A percentile compares a stretch with the other conserved stretches of the same genome.
phyloP scores from a whole-genome alignment of 768 basidiomycete genomes.

The Lactifluus echinatus region DNA sequence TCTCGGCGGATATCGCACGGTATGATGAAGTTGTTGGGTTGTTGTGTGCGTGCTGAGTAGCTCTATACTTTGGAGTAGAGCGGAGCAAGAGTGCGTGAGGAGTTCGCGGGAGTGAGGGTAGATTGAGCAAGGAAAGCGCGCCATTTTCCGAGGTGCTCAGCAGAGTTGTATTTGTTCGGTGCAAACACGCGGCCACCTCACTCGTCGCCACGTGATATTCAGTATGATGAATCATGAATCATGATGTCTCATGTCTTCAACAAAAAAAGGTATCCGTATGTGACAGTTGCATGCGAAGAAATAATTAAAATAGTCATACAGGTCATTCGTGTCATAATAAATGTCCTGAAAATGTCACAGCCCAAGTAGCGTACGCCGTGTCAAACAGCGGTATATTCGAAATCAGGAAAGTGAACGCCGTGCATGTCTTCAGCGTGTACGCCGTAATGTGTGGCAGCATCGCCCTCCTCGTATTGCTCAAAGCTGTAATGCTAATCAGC shows the following conservation, averaged over 20 bases:
- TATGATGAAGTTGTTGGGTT: constrained; percentile 54
- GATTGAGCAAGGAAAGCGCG: constrained; percentile 15
- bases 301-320: constrained; percentile 11
- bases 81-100: not conserved
- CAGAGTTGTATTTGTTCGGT: constrained; percentile 15
- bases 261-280: constrained; percentile 8
- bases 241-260: not conserved
- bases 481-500: constrained; percentile 39
- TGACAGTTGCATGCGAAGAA: not conserved
- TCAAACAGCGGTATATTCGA: constrained; percentile 52
- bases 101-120: constrained; percentile 12
- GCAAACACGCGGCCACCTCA: constrained; percentile 11
- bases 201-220: not conserved
- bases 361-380: not conserved
- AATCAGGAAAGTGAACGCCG: constrained; percentile 67
- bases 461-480: constrained; percentile 71
- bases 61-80: not conserved
- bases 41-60: not conserved
- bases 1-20: constrained; percentile 59
- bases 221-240: not conserved
- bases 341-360: not conserved
- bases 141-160: constrained; percentile 15
- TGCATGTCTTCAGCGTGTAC: constrained; percentile 46
- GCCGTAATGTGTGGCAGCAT: constrained; percentile 54
- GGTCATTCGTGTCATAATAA: constrained; percentile 11